These are phyloP conservation scores for Macrotyloma uniflorum DNA, from an alignment of 306 rosid genomes.

Conservation along the genomic window DNA sequence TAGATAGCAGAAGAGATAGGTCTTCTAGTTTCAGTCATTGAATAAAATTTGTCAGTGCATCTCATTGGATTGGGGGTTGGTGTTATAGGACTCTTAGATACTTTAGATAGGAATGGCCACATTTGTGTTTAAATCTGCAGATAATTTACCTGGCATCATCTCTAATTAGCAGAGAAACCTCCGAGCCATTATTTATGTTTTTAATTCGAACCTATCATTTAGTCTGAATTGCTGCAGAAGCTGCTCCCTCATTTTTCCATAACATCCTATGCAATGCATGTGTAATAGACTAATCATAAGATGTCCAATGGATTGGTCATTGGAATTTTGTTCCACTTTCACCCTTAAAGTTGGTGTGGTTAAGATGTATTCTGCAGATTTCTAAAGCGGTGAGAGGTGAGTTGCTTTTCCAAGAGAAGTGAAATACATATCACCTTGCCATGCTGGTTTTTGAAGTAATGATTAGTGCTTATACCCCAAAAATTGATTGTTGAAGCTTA, in stretches of 20 bases:
- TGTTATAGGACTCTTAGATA: background rate
- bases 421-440: background rate
- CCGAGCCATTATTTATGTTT: background rate
- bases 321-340: background rate
- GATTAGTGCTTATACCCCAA: background rate
- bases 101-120: slow-evolving; percentile 3
- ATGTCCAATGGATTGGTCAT: slow-evolving; percentile 7
- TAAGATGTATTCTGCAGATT: background rate
- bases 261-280: background rate
- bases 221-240: slow-evolving; percentile 8
- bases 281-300: background rate
- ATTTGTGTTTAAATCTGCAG: background rate
- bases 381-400: background rate
- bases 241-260: background rate
- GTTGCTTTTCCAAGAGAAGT: background rate
- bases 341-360: background rate
- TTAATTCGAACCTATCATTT: background rate
- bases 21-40: background rate
- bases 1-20: background rate
- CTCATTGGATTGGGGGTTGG: background rate
- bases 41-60: background rate
- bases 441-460: background rate
- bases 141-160: background rate
- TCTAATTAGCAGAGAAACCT: slow-evolving; percentile 2
- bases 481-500: background rate